Conservation (phyloP, 345 rosid species). For the Salix purpurea region DNA sequence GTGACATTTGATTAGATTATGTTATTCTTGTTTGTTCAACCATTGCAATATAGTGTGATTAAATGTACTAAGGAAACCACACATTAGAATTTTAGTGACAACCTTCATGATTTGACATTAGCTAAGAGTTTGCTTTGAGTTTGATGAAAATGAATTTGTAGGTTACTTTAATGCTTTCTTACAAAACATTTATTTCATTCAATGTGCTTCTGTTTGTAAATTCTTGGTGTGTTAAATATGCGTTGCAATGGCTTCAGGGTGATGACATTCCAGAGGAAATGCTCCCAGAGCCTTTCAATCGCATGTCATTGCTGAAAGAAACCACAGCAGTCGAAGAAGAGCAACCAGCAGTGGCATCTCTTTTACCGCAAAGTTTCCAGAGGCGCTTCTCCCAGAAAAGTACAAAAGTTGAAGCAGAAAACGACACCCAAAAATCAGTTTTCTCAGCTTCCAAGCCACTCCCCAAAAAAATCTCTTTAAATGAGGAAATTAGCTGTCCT, state of each 20-base stretch:
- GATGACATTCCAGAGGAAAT: slow-evolving; percentile 70
- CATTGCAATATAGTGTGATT: neutral
- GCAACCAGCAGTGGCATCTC: slow-evolving; percentile 40
- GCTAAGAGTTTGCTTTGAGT: neutral
- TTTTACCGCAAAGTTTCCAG: slow-evolving; percentile 35
- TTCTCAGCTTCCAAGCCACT: slow-evolving; percentile 8
- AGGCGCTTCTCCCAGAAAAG: slow-evolving; percentile 40
- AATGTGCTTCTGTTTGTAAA: neutral
- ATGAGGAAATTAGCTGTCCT: slow-evolving; percentile 16
- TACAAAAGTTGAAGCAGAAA: neutral
- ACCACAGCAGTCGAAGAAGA: slow-evolving; percentile 8
- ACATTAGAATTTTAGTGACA: neutral
- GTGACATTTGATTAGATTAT: neutral
- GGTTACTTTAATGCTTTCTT: neutral
- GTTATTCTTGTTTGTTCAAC: neutral
- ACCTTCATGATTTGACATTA: neutral
- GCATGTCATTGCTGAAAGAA: neutral
- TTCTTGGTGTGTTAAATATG: neutral
- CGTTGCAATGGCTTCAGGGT: slow-evolving; percentile 37
- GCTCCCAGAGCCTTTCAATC: slow-evolving; percentile 69
- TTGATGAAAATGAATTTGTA: neutral
- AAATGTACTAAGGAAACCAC: neutral
- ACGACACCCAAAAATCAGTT: slow-evolving; percentile 18
- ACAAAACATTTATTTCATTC: neutral
- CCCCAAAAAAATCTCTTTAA: slow-evolving; percentile 9